Base-by-base conservation (phyloP, 2,329 filamentous ascomycete genomes). In the Dothideomycetidae sp. region DNA sequence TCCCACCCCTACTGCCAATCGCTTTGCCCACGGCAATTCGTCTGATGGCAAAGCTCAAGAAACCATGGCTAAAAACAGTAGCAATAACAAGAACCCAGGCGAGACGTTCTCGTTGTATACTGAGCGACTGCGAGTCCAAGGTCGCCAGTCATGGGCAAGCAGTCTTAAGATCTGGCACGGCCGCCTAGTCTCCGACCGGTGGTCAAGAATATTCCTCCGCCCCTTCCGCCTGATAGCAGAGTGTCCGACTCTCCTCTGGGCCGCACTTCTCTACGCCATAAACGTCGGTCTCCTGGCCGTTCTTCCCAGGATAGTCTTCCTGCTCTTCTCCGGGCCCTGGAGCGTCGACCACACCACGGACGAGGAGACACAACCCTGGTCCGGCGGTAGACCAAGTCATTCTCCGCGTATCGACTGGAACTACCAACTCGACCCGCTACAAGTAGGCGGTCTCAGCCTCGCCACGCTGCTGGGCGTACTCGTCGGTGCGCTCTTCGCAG, bases 281-380 rank as follows among this genome's bases (percentile, higher is more conserved):
- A 90, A 85, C 0, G 73, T 96, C 5, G 88, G 88, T 28, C 96
- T 88, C 88, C 69, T 96, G 18, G 94, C 94, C 46, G 85, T 96
- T 30, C 71, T 96, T 1, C 93, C 86, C 1, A 86, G 96, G 57
- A 81, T 80, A 0, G 75, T 96, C 7, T 26, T 26, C 21, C n/a
- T 26, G 21, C 21, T 26, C 21, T 26, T 26, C 21, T 7, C 21
- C n/a, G 21, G 21, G 21, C 21, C 21, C 21, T 26, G 21, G 21
- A n/a, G 7, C 7, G 21, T n/a, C 7, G n/a, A 26, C 7, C n/a
- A 26, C n/a, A 7, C 7, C 7, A 26, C 21, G 21, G 21, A n/a
- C 21, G 21, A 7, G 21, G 21, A 26, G n/a, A n/a, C n/a, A n/a
- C n/a, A n/a, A n/a, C n/a, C n/a, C n/a, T 26, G 21, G 21, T 7